Conservation (phyloP, 345 rosid species). For the Bruguiera parviflora region DNA sequence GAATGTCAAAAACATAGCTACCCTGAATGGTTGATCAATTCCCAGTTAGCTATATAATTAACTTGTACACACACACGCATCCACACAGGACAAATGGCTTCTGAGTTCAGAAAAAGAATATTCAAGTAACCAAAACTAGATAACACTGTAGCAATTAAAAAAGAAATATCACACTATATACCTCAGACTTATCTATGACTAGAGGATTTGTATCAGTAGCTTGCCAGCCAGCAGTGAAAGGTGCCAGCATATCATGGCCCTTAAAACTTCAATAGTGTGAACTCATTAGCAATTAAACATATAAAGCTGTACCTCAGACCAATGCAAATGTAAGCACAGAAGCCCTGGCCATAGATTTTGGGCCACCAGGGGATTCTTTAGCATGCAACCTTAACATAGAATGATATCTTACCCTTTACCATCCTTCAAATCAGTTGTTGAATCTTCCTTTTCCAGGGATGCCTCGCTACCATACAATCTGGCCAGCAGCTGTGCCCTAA, state of each 20-base stretch:
- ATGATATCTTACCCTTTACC: slow-evolving; percentile 35
- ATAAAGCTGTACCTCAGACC: background rate
- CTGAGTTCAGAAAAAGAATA: background rate
- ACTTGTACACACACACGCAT: no score
- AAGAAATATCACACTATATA: slow-evolving; percentile 13
- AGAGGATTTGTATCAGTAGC: slow-evolving; percentile 69
- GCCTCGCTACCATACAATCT: slow-evolving; percentile 54
- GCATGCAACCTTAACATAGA: background rate
- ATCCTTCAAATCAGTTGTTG: slow-evolving; percentile 18
- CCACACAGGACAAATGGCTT: background rate
- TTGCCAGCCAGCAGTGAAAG: slow-evolving; percentile 99
- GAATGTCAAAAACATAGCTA: slow-evolving; percentile 67
- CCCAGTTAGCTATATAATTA: slow-evolving; percentile 4
- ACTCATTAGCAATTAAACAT: slow-evolving; percentile 5
- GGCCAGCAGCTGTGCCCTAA: slow-evolving; percentile 25
- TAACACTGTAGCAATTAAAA: background rate
- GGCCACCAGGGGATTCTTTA: background rate
- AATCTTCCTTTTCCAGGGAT: slow-evolving; percentile 48
- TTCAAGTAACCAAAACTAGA: background rate
- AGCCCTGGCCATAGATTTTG: background rate
- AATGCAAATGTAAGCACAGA: background rate
- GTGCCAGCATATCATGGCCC: slow-evolving; percentile 97
- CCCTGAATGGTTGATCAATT: slow-evolving; percentile 48
- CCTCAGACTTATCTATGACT: slow-evolving; percentile 84
- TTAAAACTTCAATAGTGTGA: slow-evolving; percentile 53